Evolutionary conservation across 805 yeast species (phyloP).

Genomic region (Wickerhamomyces queroliae): DNA sequence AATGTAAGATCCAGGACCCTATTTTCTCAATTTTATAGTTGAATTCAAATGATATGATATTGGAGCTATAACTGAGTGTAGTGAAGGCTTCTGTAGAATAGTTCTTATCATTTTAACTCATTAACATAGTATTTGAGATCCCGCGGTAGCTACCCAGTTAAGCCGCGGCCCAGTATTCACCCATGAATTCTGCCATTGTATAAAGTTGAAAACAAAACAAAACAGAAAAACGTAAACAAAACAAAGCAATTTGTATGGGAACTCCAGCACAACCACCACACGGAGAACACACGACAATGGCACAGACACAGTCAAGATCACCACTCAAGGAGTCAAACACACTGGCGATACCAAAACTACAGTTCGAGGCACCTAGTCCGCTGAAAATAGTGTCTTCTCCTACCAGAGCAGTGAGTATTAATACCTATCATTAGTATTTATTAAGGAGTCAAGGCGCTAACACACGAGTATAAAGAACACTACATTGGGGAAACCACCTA

Average conservation of each 20-base stretch:
- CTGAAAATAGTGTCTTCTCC: conserved; percentile 4
- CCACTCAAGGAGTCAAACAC: conserved; percentile 5
- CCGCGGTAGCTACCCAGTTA: not conserved
- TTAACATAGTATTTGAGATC: not conserved
- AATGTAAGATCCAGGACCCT: no score
- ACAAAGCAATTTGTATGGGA: not conserved
- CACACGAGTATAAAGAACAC: not conserved
- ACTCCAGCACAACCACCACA: not conserved
- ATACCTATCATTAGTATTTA: not conserved
- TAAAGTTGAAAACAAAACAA: not conserved
- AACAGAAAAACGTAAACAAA: not conserved
- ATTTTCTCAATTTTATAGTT: no score
- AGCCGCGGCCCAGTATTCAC: not conserved
- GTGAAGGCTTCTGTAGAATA: no score
- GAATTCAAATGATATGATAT: no score
- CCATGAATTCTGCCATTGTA: not conserved
- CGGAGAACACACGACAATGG: not conserved
- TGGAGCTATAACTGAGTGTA: no score
- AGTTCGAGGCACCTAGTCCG: conserved; percentile 12
- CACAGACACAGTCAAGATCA: not conserved
- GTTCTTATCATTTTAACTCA: no score
- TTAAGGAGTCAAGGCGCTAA: not conserved
- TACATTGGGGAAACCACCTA: conserved; percentile 15
- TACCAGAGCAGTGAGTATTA: not conserved
- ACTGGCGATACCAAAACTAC: conserved; percentile 9